Conservation (phyloP, 2,329 filamentous ascomycete species). For the Cryphonectria radicalis region DNA sequence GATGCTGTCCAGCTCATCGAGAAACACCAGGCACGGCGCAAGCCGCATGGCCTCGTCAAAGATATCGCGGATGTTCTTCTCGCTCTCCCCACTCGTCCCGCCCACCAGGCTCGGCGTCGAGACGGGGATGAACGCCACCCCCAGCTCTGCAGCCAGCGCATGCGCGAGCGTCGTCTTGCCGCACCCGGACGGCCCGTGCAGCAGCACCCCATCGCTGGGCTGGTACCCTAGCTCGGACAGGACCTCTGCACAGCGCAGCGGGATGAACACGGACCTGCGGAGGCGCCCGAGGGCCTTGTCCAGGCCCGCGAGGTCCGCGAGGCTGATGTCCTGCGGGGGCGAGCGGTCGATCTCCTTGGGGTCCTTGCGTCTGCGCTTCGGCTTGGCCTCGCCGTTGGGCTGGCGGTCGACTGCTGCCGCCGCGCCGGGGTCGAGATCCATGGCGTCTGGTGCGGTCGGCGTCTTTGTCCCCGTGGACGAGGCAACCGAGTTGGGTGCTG, state of each 20-base stretch:
- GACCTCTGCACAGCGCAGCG: slow-evolving; percentile 69
- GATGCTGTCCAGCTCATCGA: slow-evolving; percentile 91
- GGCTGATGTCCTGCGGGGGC: slow-evolving; percentile 68
- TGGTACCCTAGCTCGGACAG: slow-evolving; percentile 70
- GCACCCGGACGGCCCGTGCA: slow-evolving; percentile 84
- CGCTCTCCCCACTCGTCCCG: slow-evolving; percentile 87
- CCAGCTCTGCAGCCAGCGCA: slow-evolving; percentile 75
- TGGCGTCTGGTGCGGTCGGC: slow-evolving; percentile 31
- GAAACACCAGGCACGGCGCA: slow-evolving; percentile 87
- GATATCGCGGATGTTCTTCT: slow-evolving; percentile 81
- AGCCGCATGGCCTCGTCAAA: slow-evolving; percentile 87
- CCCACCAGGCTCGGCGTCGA: slow-evolving; percentile 81
- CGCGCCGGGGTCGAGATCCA: slow-evolving; percentile 36
- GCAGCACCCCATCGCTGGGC: slow-evolving; percentile 73
- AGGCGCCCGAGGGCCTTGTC: slow-evolving; percentile 72
- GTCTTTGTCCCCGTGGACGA: slow-evolving; percentile 31
- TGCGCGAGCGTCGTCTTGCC: slow-evolving; percentile 86
- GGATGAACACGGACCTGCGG: slow-evolving; percentile 72
- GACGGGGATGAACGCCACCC: slow-evolving; percentile 80
- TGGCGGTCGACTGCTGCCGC: slow-evolving; percentile 52
- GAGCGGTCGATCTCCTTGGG: slow-evolving; percentile 60
- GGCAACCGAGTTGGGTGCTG: slow-evolving; percentile 3
- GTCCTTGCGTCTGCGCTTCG: slow-evolving; percentile 66
- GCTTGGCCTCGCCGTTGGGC: slow-evolving; percentile 66
- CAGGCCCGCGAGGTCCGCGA: slow-evolving; percentile 77